Evolutionary conservation across 148 eudicot species (phyloP).

Genomic region (Diospyros kaki): DNA sequence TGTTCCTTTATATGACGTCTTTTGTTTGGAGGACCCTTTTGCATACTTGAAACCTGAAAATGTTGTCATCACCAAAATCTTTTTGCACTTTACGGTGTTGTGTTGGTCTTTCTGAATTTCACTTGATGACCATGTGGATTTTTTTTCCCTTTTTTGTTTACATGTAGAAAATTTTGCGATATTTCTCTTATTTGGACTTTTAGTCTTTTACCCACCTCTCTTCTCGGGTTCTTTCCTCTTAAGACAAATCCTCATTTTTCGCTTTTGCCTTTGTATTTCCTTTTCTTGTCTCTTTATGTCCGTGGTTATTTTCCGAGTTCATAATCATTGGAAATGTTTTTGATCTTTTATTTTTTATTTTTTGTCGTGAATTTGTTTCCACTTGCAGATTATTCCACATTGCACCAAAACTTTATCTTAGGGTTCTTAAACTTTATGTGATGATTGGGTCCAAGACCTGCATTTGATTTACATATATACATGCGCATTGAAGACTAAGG

Average conservation of each 20-base stretch:
- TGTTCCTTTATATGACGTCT: neutral
- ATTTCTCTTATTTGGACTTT: neutral
- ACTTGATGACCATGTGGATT: neutral
- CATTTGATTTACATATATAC: neutral
- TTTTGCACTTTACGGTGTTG: neutral
- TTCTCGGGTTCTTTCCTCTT: neutral
- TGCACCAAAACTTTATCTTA: neutral
- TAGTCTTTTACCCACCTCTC: neutral
- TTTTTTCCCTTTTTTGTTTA: neutral
- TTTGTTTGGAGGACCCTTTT: no score
- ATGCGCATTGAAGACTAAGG: neutral
- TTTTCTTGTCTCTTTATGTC: neutral
- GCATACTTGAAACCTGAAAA: no score
- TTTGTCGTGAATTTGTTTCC: neutral
- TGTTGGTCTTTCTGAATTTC: neutral
- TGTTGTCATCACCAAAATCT: no score
- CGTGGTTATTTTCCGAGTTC: neutral
- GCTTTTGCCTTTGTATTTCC: neutral
- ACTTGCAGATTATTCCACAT: constrained; percentile 8
- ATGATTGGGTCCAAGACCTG: neutral
- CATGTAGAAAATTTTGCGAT: neutral
- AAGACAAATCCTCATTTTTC: neutral
- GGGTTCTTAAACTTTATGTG: constrained; percentile 12
- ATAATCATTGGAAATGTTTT: neutral
- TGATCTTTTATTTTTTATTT: no score